Base-by-base conservation (phyloP, 345 rosid species). In the Pseudoturritis turrita region DNA sequence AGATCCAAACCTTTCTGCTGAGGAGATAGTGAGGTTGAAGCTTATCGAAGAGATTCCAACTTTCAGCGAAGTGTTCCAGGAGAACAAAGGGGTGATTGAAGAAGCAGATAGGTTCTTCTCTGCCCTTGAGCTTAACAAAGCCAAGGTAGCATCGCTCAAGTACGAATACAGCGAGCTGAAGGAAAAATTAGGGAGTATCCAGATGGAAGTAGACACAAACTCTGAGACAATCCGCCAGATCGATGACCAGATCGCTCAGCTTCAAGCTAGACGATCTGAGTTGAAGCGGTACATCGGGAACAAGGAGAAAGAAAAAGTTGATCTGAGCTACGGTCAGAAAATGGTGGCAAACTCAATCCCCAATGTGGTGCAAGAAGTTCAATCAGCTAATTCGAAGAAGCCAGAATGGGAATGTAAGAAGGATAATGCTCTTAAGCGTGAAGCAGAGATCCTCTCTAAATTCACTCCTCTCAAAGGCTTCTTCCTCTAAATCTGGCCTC, bases 21-120 rank as follows among this genome's bases (percentile, higher is more conserved):
- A 85, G 39, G 87, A 88, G 73, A 84, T 86, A 39, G 87, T 86
- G 54, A 90, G 84, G 78, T 29, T 86, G 73, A 88, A 85, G 72
- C 74, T 85, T 76, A 82, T 88, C 0, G 89, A 88, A 74, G 89
- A 87, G 78, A 82, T 89, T 40, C 87, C 93, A 28, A 64, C 73
- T 19, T 84, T 83, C 39, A 80, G 89, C 11, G 83, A 83, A 79
- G 88, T 80, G 19, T 88, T 70, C 43, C 75, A 80, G 1, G 87
- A 85, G 83, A 84, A 83, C 75, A 78, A 83, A 81, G 78, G 68
- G 43, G 70, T 76, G 35, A 75, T 84, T 61, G 78, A 80, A 49
- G 81, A 83, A 44, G 88, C 88, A 31, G 69, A 83, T 54, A 73
- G 74, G 50, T 81, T 78, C 71, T 81, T 81, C 76, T 75, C 75